Conservation (phyloP, 2,329 filamentous ascomycete genomes). For the Colletotrichum tropicale region DNA sequence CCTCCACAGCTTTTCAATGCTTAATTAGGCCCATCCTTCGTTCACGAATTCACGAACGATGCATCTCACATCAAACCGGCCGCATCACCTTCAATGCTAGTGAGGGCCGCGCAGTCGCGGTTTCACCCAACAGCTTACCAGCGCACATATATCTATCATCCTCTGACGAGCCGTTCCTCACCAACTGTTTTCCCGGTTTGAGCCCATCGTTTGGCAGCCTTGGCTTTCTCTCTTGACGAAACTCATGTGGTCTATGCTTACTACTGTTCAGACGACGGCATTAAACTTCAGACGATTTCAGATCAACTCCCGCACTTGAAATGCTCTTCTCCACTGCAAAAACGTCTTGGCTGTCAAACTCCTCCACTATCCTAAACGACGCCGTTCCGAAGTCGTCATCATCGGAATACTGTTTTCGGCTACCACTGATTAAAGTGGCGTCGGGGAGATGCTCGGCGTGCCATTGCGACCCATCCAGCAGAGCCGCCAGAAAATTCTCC, state of each 20-base stretch:
- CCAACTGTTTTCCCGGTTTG: background rate
- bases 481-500: background rate
- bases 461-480: background rate
- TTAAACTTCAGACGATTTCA: conserved; percentile 7
- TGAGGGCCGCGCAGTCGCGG: background rate
- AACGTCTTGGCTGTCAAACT: background rate
- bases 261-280: conserved; percentile 5
- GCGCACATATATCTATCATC: background rate
- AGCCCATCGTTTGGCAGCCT: background rate
- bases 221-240: conserved; percentile 1
- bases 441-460: background rate
- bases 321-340: background rate
- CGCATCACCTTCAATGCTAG: background rate
- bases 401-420: background rate
- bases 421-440: background rate
- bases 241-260: background rate
- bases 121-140: background rate
- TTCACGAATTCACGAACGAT: background rate
- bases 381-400: background rate
- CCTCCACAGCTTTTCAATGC: background rate
- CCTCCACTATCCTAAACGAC: background rate
- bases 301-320: background rate
- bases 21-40: background rate
- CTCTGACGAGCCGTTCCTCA: background rate
- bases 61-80: background rate